Evolutionary conservation across 2,329 filamentous ascomycete genomes (phyloP).

Genomic region (Colletotrichum costaricense): DNA sequence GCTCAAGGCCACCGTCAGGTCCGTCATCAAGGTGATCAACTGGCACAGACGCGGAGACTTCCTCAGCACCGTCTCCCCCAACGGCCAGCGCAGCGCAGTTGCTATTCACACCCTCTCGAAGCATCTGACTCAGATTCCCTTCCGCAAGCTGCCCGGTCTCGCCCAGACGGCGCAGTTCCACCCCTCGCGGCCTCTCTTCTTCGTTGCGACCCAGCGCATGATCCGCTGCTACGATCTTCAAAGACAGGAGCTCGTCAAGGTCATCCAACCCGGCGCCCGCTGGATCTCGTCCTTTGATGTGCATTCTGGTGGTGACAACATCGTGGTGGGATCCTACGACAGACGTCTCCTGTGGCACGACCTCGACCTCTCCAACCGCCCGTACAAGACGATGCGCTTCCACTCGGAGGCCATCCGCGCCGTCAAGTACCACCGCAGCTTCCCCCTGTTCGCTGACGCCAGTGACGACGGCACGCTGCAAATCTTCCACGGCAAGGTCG

Average conservation of each 20-base stretch:
- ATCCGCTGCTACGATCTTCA: conserved; percentile 96
- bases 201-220: conserved; percentile 93
- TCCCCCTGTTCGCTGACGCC: conserved; percentile 91
- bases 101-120: conserved; percentile 96
- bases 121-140: conserved; percentile 94
- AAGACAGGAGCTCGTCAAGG: conserved; percentile 90
- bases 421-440: conserved; percentile 86
- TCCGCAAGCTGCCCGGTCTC: conserved; percentile 79
- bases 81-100: conserved; percentile 81
- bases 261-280: conserved; percentile 90
- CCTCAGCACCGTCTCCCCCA: conserved; percentile 89
- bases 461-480: conserved; percentile 95
- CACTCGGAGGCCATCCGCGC: conserved; percentile 91
- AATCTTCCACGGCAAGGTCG: conserved; percentile 97
- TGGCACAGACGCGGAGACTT: conserved; percentile 98
- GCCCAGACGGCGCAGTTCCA: conserved; percentile 95
- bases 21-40: conserved; percentile 85
- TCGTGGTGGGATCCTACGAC: conserved; percentile 96
- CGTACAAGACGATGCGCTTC: conserved; percentile 97
- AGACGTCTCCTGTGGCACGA: conserved; percentile 96
- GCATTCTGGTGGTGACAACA: conserved; percentile 91
- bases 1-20: conserved; percentile 82
- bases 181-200: conserved; percentile 91
- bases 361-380: conserved; percentile 87
- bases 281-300: conserved; percentile 95